phyloP scores from a whole-genome alignment of 2,329 filamentous ascomycete species.

The Myriosclerotinia curreyana region DNA sequence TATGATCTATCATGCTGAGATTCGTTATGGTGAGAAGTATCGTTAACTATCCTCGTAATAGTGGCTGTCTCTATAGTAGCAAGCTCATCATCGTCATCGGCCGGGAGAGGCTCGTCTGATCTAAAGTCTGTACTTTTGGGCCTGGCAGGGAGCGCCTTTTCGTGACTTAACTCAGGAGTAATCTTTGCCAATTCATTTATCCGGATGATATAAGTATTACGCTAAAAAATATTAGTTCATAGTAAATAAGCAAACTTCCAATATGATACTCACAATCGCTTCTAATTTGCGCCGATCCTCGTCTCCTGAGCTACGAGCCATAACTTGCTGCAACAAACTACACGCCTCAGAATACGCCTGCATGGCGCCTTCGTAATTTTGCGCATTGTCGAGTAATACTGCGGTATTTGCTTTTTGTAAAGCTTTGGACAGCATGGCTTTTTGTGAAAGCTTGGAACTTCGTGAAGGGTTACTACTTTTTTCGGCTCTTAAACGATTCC shows the following conservation, averaged over 20 bases:
- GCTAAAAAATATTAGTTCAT: conserved; percentile 48
- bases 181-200: conserved; percentile 83
- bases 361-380: conserved; percentile 88
- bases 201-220: conserved; percentile 83
- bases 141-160: conserved; percentile 73
- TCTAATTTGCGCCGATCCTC: conserved; percentile 90
- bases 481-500: conserved; percentile 47
- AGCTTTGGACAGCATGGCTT: conserved; percentile 94
- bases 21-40: conserved; percentile 32
- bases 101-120: conserved; percentile 40
- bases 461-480: conserved; percentile 46
- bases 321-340: conserved; percentile 79
- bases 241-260: background rate
- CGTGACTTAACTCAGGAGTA: conserved; percentile 53
- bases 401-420: conserved; percentile 94
- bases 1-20: conserved; percentile 30
- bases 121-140: conserved; percentile 61
- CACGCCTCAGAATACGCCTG: conserved; percentile 91
- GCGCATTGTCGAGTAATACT: conserved; percentile 91
- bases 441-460: conserved; percentile 63
- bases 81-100: conserved; percentile 45
- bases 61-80: conserved; percentile 52
- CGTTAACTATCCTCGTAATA: conserved; percentile 51
- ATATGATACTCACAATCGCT: conserved; percentile 71
- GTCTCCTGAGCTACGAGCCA: conserved; percentile 76